Evolutionary conservation across 805 yeast genomes (phyloP).

Genomic region (Metschnikowia continentalis): DNA sequence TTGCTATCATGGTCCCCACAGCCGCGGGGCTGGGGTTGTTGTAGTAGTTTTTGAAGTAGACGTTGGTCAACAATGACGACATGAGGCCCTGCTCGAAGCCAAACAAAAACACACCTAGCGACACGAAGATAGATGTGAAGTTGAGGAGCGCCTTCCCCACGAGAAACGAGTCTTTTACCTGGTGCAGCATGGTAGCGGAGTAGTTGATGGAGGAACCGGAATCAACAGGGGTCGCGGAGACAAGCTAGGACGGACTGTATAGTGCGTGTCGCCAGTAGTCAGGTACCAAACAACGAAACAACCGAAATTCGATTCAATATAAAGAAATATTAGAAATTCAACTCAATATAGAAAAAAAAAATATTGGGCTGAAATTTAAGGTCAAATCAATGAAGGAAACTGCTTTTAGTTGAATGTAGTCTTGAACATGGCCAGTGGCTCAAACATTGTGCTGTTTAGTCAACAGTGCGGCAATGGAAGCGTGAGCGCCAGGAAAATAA

Average conservation of each 20-base stretch:
- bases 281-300: too few species aligned
- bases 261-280: background rate
- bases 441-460: too few species aligned
- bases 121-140: constrained; percentile 42
- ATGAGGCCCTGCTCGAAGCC: constrained; percentile 57
- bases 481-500: too few species aligned
- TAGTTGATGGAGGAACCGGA: background rate
- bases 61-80: constrained; percentile 43
- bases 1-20: constrained; percentile 79
- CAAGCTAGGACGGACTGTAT: background rate
- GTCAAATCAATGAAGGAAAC: too few species aligned
- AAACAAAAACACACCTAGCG: constrained; percentile 59
- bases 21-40: constrained; percentile 64
- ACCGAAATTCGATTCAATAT: too few species aligned
- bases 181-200: constrained; percentile 9
- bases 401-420: too few species aligned
- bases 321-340: too few species aligned
- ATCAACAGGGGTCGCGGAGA: background rate
- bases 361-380: too few species aligned
- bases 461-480: too few species aligned
- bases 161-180: constrained; percentile 32
- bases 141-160: constrained; percentile 39
- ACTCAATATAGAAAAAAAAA: too few species aligned
- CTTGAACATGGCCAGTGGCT: too few species aligned
- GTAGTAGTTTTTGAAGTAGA: constrained; percentile 51